Evolutionary conservation across 83 land plant species (phyloP), one percentile per base, ranked within the genome.

Genomic region (Picea engelmannii): DNA sequence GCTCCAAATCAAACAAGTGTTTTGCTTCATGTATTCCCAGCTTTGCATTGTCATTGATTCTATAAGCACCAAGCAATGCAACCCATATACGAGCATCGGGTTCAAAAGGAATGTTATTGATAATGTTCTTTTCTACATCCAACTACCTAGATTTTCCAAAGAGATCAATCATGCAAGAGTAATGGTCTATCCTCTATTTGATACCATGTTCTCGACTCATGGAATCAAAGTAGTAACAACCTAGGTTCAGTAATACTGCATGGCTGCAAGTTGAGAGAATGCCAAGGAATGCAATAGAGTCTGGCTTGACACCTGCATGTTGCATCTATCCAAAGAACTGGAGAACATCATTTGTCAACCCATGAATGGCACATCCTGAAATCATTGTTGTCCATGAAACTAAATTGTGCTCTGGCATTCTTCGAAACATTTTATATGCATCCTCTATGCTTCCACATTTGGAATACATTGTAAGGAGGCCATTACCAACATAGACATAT

Each of bases 311-410:
- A 38, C 83, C 59, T 74, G 44, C 23, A n/a, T 40, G 42, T 58
- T 52, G 10, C 81, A 79, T 61, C 49, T 64, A 42, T 42, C 66
- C 76, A 62, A 79, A 79, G 49, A 62, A 21, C 16, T 42, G 15
- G 21, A 64, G 2, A 11, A 74, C 81, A 27, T 79, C 49, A 18
- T 62, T 17, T 21, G 42, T 74, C 21, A 15, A 21, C 77, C 84
- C 84, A 21, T 82, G 82, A 55, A 60, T 49, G 20, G n/a, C n/a
- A n/a, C n/a, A n/a, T n/a, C n/a, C n/a, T n/a, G n/a, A n/a, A n/a
- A n/a, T n/a, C n/a, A n/a, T 44, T 40, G 84, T 73, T 20, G 44
- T 82, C 84, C 84, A 82, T 62, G 81, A 82, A 6, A 82, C 84
- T 31, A 62, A 20, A 79, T 82, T 66, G 13, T 40, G 66, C 6